Conservation (phyloP, 2,329 filamentous ascomycete species). For the Alternaria ethzedia region DNA sequence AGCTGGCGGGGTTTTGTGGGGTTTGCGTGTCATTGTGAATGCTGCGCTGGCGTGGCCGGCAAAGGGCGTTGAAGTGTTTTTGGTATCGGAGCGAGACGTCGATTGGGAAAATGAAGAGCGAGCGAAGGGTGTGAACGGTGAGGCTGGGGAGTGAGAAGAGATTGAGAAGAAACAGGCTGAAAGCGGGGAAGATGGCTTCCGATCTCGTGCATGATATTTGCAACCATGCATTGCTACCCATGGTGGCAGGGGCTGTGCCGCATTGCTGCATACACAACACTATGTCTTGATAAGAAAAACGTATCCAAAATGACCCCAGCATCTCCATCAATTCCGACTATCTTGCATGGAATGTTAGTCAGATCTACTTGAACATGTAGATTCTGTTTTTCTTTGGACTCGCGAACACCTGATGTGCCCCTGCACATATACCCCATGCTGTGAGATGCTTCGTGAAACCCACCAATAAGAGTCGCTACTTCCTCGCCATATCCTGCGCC, state of each 20-base stretch:
- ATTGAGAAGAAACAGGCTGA: not conserved
- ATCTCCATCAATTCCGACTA: not conserved
- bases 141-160: not conserved
- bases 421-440: not conserved
- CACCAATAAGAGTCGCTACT: not conserved
- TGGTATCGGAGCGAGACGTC: not conserved
- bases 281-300: not conserved
- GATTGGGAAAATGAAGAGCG: not conserved
- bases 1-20: not conserved
- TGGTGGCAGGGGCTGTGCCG: not conserved
- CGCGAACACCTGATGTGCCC: not conserved
- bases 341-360: not conserved
- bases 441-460: not conserved
- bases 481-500: conserved; percentile 22
- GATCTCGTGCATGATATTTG: not conserved
- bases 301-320: not conserved
- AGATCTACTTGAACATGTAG: not conserved
- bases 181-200: not conserved
- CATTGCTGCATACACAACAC: not conserved
- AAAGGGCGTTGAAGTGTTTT: not conserved
- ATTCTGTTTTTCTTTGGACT: not conserved
- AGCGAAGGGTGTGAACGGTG: not conserved
- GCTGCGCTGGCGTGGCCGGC: not conserved
- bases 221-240: not conserved
- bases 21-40: not conserved